phyloP scores from a whole-genome alignment of 768 basidiomycete genomes.

The Xerocomellus dryophilus region DNA sequence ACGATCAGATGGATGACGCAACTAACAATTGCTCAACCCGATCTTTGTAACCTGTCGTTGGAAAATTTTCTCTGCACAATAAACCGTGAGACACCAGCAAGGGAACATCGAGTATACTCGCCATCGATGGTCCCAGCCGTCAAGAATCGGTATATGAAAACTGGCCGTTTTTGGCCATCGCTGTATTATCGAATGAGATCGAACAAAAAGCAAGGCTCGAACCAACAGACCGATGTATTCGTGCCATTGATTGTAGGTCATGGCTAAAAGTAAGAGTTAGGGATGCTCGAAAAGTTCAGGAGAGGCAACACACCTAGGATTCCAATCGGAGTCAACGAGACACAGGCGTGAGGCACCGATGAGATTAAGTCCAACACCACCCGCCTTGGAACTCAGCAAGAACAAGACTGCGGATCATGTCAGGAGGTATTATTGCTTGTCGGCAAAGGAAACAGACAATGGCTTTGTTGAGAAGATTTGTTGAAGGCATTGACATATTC shows the following conservation, averaged over 20 bases:
- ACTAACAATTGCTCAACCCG: conserved; percentile 81
- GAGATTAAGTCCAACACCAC: conserved; percentile 91
- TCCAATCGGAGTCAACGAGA: conserved; percentile 91
- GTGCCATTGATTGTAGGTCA: conserved; percentile 96
- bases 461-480: conserved; percentile 60
- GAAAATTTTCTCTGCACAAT: conserved; percentile 73
- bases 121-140: conserved; percentile 92
- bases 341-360: conserved; percentile 88
- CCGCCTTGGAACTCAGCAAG: conserved; percentile 90
- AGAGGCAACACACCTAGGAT: conserved; percentile 60
- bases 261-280: conserved; percentile 45
- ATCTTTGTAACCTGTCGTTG: conserved; percentile 94
- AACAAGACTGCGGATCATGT: conserved; percentile 64
- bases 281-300: background rate
- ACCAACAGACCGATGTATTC: conserved; percentile 75
- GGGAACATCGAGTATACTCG: conserved; percentile 24
- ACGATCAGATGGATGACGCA: conserved; percentile 3
- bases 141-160: conserved; percentile 85
- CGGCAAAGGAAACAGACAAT: conserved; percentile 49
- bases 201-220: background rate
- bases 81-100: background rate
- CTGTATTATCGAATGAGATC: conserved; percentile 38
- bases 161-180: conserved; percentile 90
- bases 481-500: conserved; percentile 91
- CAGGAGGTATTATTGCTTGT: background rate